Base-by-base conservation (phyloP, 2,329 filamentous ascomycete genomes). In the Magnaporthiopsis rhizophila region DNA sequence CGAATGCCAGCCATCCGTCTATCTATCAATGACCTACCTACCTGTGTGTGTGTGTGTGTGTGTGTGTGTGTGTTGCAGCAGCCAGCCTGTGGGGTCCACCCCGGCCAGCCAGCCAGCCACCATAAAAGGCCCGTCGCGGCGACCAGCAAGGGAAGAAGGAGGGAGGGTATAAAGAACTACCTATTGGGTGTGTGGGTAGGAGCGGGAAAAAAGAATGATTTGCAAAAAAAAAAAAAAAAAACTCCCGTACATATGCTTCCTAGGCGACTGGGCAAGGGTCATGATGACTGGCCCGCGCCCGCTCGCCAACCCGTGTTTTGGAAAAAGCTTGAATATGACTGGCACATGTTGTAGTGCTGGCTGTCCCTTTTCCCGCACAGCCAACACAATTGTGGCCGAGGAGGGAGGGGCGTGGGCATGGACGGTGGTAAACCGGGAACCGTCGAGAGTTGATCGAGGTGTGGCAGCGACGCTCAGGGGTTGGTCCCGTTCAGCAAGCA, bases 391-490 rank as follows among this genome's bases (percentile, higher is more conserved):
- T 12, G 56, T 30, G n/a, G 3, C 56, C 24, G 56, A 58, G 24
- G 24, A 58, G 56, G 13, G 18, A 26, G 21, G 56, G 28, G n/a
- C 24, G 56, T 26, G 56, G 56, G 58, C 30, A 36, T 34, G 24
- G 58, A 18, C 58, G 58, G 18, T 50, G 38, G 58, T 6, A 59
- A 59, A 32, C 58, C 58, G 58, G 58, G 58, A 59, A 59, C 58
- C 36, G 58, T 30, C 58, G 58, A 59, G 58, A 5, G 30, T 30
- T 12, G 58, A 36, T 21, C 30, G 58, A 50, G 38, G 38, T 50
- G 38, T 21, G 38, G 38, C 18, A 50, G 38, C 38, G 15, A 6
- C 38, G 6, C 3, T 18, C 38, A 50, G 38, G 38, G 38, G 34
- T 36, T 50, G 38, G 38, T 21, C 15, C 26, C 26, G 26, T 26